phyloP scores from a whole-genome alignment of 1,139 yeast species.

The Geotrichum restrictum region DNA sequence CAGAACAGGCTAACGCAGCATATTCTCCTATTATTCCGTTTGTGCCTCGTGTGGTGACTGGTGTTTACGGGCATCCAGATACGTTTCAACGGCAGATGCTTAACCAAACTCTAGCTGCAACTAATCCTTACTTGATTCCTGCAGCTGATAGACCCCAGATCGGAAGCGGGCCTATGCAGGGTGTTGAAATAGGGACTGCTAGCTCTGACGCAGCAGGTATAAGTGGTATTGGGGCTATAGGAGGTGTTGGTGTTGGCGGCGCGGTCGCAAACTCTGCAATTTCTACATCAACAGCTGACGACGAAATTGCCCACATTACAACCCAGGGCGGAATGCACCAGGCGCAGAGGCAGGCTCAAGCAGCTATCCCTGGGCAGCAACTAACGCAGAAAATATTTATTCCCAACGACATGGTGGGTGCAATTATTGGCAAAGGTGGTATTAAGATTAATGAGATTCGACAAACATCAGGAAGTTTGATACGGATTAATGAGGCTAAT shows the following conservation, averaged over 20 bases:
- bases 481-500: constrained; percentile 36
- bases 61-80: constrained; percentile 32
- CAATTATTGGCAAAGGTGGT: constrained; percentile 78
- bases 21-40: constrained; percentile 19
- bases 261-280: constrained; percentile 1
- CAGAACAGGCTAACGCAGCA: constrained; percentile 2
- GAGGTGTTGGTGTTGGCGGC: too few relatives aligned
- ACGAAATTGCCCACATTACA: constrained; percentile 13
- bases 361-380: constrained; percentile 30
- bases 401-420: constrained; percentile 78
- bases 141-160: constrained; percentile 11
- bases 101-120: constrained; percentile 25
- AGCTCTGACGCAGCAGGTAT: constrained; percentile 3
- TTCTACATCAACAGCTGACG: constrained; percentile 8
- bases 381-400: constrained; percentile 45
- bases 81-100: constrained; percentile 30
- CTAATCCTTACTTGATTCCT: constrained; percentile 27
- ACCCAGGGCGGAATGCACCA: constrained; percentile 24
- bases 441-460: constrained; percentile 76
- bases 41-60: constrained; percentile 27
- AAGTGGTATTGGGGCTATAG: too few relatives aligned
- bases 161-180: constrained; percentile 1
- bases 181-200: background rate
- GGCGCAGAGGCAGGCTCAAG: constrained; percentile 27
- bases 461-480: constrained; percentile 66